These are phyloP conservation scores for Sicyos baderoa DNA, from an alignment of 306 rosid genomes.

Conservation along the genomic window DNA sequence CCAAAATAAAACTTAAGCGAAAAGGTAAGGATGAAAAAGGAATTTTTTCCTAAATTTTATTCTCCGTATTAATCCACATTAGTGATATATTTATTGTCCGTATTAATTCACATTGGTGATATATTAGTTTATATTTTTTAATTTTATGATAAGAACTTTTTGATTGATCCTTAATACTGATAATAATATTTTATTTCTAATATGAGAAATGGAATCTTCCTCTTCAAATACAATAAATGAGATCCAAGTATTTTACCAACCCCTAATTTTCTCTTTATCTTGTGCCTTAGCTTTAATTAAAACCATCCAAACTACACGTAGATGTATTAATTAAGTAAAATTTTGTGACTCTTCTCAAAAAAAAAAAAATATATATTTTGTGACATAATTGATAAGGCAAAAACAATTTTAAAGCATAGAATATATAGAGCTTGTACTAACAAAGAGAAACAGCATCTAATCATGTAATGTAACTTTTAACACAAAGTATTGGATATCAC, in stretches of 20 bases:
- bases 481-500: background rate
- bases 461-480: conserved; percentile 7
- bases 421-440: background rate
- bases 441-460: conserved; percentile 16
- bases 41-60: too few species aligned
- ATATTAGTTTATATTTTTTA: too few species aligned
- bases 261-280: background rate
- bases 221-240: background rate
- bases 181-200: too few species aligned
- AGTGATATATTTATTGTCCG: too few species aligned
- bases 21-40: too few species aligned
- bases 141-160: too few species aligned
- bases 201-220: background rate
- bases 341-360: too few species aligned
- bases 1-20: too few species aligned
- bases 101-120: too few species aligned
- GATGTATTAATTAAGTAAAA: background rate
- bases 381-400: background rate
- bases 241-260: background rate
- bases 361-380: too few species aligned
- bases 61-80: too few species aligned
- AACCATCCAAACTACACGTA: background rate
- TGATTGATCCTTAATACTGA: too few species aligned
- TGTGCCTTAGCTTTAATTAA: background rate
- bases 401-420: background rate